Percentiles rank a stretch among this genome's conserved stretches.
Conservation (phyloP, 2,329 filamentous ascomycete species). For the Ceratocystis huliohia region DNA sequence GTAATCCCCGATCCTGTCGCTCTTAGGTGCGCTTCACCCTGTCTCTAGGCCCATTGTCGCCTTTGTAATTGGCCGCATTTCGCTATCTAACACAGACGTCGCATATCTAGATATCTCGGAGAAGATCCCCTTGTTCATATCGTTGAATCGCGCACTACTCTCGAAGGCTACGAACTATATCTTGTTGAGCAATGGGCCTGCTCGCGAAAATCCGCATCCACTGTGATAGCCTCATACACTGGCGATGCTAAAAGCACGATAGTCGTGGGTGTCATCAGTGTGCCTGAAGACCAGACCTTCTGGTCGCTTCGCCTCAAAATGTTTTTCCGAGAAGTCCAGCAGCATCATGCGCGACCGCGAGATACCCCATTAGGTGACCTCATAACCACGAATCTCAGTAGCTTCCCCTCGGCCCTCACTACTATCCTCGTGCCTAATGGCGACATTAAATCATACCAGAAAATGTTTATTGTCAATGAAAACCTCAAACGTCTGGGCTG, state of each 20-base stretch:
- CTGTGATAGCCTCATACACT: conserved; percentile 85
- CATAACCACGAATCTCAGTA: conserved; percentile 88
- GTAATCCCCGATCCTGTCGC: conserved; percentile 49
- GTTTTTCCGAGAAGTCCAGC: conserved; percentile 75
- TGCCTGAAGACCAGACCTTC: conserved; percentile 63
- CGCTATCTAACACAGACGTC: not conserved
- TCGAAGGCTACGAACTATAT: conserved; percentile 84
- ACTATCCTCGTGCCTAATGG: conserved; percentile 86
- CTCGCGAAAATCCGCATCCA: conserved; percentile 77
- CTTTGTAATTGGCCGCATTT: not conserved
- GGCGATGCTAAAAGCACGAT: conserved; percentile 70
- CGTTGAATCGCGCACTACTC: conserved; percentile 54
- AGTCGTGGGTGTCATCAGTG: conserved; percentile 65
- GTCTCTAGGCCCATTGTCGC: not conserved
- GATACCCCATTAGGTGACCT: conserved; percentile 71
- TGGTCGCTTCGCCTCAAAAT: conserved; percentile 71
- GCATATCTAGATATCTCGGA: conserved; percentile 54
- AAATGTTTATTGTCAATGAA: conserved; percentile 86
- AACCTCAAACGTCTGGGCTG: conserved; percentile 85
- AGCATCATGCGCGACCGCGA: conserved; percentile 73
- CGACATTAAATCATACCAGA: conserved; percentile 65
- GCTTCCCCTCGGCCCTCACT: conserved; percentile 80
- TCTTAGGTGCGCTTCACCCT: conserved; percentile 34
- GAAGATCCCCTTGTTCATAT: conserved; percentile 67
- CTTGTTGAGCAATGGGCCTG: conserved; percentile 97